Percentiles rank a stretch among this genome's conserved stretches.
These are phyloP conservation scores for Boletus sp. DNA, from an alignment of 1,284 basidiomycete species.

Conservation along the genomic window DNA sequence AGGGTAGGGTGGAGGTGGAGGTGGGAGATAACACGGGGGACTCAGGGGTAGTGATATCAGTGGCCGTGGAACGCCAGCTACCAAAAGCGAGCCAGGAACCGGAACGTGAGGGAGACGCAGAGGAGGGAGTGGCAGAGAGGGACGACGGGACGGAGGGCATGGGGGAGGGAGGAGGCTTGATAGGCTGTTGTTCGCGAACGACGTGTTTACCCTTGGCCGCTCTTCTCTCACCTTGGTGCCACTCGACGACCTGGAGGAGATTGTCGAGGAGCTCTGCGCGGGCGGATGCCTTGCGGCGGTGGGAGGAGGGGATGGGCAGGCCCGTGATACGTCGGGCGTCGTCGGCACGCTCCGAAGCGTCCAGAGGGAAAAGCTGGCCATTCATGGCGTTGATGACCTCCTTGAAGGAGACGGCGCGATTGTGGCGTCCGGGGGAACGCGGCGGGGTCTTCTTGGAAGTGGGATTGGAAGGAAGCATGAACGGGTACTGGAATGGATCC, in stretches of 20 bases:
- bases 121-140: conserved; percentile 35
- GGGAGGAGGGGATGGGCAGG: conserved; percentile 26
- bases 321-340: conserved; percentile 34
- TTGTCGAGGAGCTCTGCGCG: conserved; percentile 50
- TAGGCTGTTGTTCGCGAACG: conserved; percentile 19
- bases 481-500: conserved; percentile 35
- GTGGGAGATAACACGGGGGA: conserved; percentile 31
- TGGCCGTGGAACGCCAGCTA: conserved; percentile 48
- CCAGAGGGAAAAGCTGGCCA: conserved; percentile 58
- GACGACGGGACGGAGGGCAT: conserved; percentile 35
- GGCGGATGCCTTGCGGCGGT: conserved; percentile 29
- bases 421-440: conserved; percentile 11
- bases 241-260: conserved; percentile 50
- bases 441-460: conserved; percentile 15
- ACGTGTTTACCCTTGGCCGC: conserved; percentile 42
- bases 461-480: conserved; percentile 30
- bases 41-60: conserved; percentile 45
- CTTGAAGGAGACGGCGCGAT: conserved; percentile 50
- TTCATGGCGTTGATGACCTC: conserved; percentile 62
- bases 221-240: conserved; percentile 41
- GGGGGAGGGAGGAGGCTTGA: conserved; percentile 38
- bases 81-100: conserved; percentile 62
- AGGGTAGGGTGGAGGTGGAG: conserved; percentile 31
- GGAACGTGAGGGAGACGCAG: conserved; percentile 46
- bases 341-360: conserved; percentile 43